Evolutionary conservation across 176 grass and related monocot genomes (phyloP).

Genomic region (Olyra latifolia): DNA sequence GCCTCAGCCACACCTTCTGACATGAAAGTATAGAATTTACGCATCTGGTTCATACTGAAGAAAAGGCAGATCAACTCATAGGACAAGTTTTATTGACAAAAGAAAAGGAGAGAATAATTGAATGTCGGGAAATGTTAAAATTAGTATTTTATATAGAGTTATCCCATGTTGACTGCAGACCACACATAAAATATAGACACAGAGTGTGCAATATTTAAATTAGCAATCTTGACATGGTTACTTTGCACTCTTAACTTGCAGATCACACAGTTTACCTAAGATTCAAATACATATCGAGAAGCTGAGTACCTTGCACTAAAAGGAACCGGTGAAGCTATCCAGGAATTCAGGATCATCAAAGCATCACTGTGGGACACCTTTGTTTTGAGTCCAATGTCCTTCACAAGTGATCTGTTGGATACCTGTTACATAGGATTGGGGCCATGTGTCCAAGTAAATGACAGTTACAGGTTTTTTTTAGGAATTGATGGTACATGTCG

Average conservation of each 20-base stretch:
- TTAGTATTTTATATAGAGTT: not conserved
- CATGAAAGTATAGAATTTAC: conserved; percentile 76
- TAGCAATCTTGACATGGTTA: not conserved
- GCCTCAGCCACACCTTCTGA: conserved; percentile 58
- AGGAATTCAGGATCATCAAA: conserved; percentile 65
- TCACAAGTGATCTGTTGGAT: conserved; percentile 72
- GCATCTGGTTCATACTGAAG: conserved; percentile 83
- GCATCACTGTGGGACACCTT: conserved; percentile 63
- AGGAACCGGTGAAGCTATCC: conserved; percentile 62
- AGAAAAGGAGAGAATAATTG: not conserved
- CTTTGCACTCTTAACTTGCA: not conserved
- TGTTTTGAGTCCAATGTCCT: conserved; percentile 86
- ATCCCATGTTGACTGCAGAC: not conserved
- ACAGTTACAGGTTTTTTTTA: not conserved
- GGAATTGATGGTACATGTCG: not conserved
- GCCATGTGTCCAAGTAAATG: conserved; percentile 14
- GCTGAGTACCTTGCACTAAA: conserved; percentile 70
- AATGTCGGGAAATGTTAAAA: not conserved
- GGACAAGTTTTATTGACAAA: conserved; percentile 33
- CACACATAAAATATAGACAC: not conserved
- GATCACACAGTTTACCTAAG: not conserved
- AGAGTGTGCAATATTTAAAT: not conserved
- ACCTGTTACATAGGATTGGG: conserved; percentile 55
- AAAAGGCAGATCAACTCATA: conserved; percentile 40
- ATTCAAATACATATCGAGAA: not conserved